Evolutionary conservation across 192 early-diverging fungal species (phyloP).

Genomic region (Linderina pennispora): DNA sequence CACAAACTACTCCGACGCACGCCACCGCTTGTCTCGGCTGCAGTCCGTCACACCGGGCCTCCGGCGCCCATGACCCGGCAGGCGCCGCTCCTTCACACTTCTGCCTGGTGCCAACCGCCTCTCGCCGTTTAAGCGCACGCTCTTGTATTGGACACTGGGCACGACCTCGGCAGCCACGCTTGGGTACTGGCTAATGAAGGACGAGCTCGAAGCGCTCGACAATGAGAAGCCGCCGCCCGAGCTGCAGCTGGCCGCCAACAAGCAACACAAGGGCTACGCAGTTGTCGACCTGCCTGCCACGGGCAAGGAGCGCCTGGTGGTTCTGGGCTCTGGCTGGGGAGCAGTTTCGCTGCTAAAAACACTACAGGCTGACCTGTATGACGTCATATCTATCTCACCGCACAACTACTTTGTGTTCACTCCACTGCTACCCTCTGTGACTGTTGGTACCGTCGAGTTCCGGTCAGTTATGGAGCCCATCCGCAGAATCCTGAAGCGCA

Average conservation of each 20-base stretch:
- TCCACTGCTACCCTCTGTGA: constrained; percentile 65
- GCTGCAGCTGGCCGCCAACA: constrained; percentile 12
- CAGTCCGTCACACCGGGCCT: no score
- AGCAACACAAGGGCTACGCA: constrained; percentile 14
- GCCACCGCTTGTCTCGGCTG: no score
- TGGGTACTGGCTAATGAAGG: constrained; percentile 17
- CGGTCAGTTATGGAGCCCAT: constrained; percentile 83
- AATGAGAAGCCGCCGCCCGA: constrained; percentile 24
- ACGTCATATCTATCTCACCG: constrained; percentile 71
- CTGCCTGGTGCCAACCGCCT: no score
- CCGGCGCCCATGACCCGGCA: no score
- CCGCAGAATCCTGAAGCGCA: constrained; percentile 80
- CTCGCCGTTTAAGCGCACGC: constrained; percentile 12
- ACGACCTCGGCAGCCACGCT: constrained; percentile 2
- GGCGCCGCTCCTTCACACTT: no score
- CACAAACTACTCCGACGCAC: no score
- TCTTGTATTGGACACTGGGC: constrained; percentile 18
- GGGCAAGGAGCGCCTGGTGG: constrained; percentile 32
- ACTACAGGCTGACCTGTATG: constrained; percentile 66
- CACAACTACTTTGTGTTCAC: constrained; percentile 89
- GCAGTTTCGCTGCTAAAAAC: constrained; percentile 58
- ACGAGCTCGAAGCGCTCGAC: constrained; percentile 42
- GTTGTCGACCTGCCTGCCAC: constrained; percentile 10
- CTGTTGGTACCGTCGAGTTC: constrained; percentile 85
- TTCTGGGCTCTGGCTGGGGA: constrained; percentile 48